Percentiles rank a stretch among this genome's conserved stretches.
These are phyloP conservation scores for Strigomonas culicis DNA, from an alignment of 208 protist genomes.

Conservation along the genomic window DNA sequence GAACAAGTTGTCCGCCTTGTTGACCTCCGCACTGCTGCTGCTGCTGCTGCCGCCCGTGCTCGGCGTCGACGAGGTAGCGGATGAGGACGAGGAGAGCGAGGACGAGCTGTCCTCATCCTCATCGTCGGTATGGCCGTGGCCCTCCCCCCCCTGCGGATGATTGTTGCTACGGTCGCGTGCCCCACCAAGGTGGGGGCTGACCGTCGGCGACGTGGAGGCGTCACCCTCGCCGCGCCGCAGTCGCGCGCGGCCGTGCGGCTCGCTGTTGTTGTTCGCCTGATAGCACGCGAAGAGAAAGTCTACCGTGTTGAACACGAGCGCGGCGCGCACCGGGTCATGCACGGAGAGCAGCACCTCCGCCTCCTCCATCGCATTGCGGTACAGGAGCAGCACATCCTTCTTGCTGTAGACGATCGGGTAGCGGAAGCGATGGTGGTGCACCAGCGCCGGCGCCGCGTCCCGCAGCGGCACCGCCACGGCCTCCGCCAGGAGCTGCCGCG, in stretches of 20 bases:
- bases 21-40: not conserved
- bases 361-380: conserved; percentile 51
- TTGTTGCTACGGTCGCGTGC: conserved; percentile 8
- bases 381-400: conserved; percentile 63
- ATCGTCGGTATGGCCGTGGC: not conserved
- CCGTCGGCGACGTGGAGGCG: not conserved
- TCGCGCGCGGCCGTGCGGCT: conserved; percentile 1
- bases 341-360: conserved; percentile 66
- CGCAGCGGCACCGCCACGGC: conserved; percentile 6
- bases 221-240: not conserved
- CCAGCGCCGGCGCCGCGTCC: conserved; percentile 25
- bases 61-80: too few relatives aligned
- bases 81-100: not conserved
- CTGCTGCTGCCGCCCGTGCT: not conserved
- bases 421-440: conserved; percentile 61
- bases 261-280: conserved; percentile 2
- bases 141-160: not conserved
- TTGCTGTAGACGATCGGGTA: conserved; percentile 56
- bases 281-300: conserved; percentile 46
- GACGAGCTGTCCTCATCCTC: not conserved
- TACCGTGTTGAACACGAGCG: conserved; percentile 71
- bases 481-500: too few relatives aligned
- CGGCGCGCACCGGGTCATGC: conserved; percentile 83
- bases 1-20: not conserved
- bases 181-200: too few relatives aligned